Conservation (phyloP, 2,329 filamentous ascomycete species). For the Aspergillus calidoustus region DNA sequence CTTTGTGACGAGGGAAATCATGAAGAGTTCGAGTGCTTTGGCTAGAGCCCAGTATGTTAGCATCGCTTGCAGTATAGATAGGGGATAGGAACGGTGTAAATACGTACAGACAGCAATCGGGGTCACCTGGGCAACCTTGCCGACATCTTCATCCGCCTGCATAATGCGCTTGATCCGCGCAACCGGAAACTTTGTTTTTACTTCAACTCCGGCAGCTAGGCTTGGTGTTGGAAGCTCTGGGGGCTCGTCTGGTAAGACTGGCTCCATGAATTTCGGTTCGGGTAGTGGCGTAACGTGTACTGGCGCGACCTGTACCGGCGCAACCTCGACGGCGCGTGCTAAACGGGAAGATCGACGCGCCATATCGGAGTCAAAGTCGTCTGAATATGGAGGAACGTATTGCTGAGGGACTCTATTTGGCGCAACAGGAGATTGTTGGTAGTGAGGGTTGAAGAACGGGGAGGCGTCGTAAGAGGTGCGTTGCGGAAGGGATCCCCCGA, state of each 20-base stretch:
- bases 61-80: neutral
- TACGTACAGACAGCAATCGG: conserved; percentile 82
- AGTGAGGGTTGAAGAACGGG: conserved; percentile 49
- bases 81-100: neutral
- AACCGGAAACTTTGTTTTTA: conserved; percentile 95
- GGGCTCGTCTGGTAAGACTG: conserved; percentile 29
- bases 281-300: conserved; percentile 31
- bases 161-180: conserved; percentile 98
- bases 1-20: conserved; percentile 90
- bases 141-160: conserved; percentile 98
- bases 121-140: conserved; percentile 96
- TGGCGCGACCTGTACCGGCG: conserved; percentile 15
- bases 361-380: conserved; percentile 42
- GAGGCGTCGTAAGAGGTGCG: conserved; percentile 53
- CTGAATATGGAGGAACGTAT: conserved; percentile 41
- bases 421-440: conserved; percentile 33
- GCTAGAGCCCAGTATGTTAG: conserved; percentile 53
- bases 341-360: conserved; percentile 47
- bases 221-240: conserved; percentile 21
- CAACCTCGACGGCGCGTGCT: conserved; percentile 36
- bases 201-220: conserved; percentile 64
- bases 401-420: conserved; percentile 38
- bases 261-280: conserved; percentile 29
- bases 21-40: conserved; percentile 95
- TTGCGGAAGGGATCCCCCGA: conserved; percentile 41